These are phyloP conservation scores for Taiozyma sp. DNA, from an alignment of 1,139 yeast genomes.

Conservation along the genomic window DNA sequence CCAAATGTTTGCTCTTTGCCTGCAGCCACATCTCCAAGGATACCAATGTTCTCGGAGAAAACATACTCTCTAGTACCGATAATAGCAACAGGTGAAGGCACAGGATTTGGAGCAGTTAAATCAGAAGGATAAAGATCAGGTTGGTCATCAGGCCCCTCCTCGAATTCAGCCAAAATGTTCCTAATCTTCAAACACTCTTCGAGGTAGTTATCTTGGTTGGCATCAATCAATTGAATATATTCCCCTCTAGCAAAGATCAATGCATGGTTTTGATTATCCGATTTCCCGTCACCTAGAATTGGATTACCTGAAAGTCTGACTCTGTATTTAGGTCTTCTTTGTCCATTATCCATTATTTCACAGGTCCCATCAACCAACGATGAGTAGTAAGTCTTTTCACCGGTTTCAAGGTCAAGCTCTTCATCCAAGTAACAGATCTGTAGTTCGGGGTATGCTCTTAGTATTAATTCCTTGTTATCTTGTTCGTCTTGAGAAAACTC, in stretches of 20 bases:
- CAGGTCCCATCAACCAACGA: slow-evolving; percentile 72
- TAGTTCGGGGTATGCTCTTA: slow-evolving; percentile 69
- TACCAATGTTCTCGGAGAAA: slow-evolving; percentile 71
- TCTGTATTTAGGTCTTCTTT: slow-evolving; percentile 69
- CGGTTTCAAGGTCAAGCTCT: slow-evolving; percentile 56
- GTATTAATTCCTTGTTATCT: slow-evolving; percentile 65
- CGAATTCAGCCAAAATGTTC: slow-evolving; percentile 96
- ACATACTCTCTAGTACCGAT: slow-evolving; percentile 75
- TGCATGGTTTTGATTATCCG: slow-evolving; percentile 72
- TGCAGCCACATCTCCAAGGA: slow-evolving; percentile 73
- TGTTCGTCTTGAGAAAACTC: slow-evolving; percentile 62
- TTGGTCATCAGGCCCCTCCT: slow-evolving; percentile 85
- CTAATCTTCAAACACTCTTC: slow-evolving; percentile 98
- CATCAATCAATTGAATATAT: slow-evolving; percentile 91
- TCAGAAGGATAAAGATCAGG: slow-evolving; percentile 67
- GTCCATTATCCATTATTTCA: slow-evolving; percentile 59
- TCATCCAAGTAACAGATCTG: slow-evolving; percentile 72
- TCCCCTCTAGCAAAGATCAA: slow-evolving; percentile 72
- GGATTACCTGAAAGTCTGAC: slow-evolving; percentile 72
- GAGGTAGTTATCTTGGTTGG: slow-evolving; percentile 96
- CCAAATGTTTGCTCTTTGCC: slow-evolving; percentile 78
- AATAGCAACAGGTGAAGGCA: slow-evolving; percentile 65
- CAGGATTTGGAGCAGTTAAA: slow-evolving; percentile 46
- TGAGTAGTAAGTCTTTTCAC: slow-evolving; percentile 60
- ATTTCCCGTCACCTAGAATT: slow-evolving; percentile 74